Evolutionary conservation across 2,329 filamentous ascomycete species (phyloP).

Genomic region (Parasarocladium wereldwijsianum): DNA sequence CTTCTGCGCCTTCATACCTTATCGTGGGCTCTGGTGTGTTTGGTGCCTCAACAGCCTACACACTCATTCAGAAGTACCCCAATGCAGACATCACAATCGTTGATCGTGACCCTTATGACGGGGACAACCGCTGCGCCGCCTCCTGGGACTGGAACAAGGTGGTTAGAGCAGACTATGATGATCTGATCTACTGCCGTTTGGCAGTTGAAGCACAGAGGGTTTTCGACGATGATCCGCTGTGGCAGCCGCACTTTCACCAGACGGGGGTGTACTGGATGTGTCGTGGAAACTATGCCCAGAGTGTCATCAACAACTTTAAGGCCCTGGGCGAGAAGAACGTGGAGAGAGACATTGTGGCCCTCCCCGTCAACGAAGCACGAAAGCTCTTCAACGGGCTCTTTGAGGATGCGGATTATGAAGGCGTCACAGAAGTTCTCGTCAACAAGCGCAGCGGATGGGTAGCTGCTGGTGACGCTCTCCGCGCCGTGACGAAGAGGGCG

Average conservation of each 20-base stretch:
- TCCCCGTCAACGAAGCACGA: conserved; percentile 27
- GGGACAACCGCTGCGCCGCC: conserved; percentile 36
- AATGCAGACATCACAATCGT: conserved; percentile 38
- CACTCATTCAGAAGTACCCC: conserved; percentile 37
- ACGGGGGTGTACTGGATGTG: conserved; percentile 45
- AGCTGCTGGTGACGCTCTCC: conserved; percentile 42
- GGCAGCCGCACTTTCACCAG: conserved; percentile 41
- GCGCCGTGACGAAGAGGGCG: conserved; percentile 35
- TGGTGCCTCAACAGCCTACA: conserved; percentile 50
- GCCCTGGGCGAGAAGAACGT: conserved; percentile 22
- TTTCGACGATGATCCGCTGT: conserved; percentile 42
- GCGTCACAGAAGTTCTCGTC: conserved; percentile 42
- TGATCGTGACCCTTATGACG: conserved; percentile 38
- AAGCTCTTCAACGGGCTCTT: conserved; percentile 44
- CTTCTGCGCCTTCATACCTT: conserved; percentile 24
- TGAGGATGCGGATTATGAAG: conserved; percentile 42
- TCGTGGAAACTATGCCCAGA: conserved; percentile 31
- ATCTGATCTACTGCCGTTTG: conserved; percentile 47
- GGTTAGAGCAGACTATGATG: conserved; percentile 53
- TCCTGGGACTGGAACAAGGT: conserved; percentile 66
- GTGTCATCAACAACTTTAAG: conserved; percentile 39
- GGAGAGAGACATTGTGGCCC: conserved; percentile 28
- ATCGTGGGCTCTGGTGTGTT: conserved; percentile 54
- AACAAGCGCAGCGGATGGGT: conserved; percentile 50
- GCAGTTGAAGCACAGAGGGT: conserved; percentile 50